phyloP scores from a whole-genome alignment of 768 basidiomycete species.

The Panaeolus papilionaceus region DNA sequence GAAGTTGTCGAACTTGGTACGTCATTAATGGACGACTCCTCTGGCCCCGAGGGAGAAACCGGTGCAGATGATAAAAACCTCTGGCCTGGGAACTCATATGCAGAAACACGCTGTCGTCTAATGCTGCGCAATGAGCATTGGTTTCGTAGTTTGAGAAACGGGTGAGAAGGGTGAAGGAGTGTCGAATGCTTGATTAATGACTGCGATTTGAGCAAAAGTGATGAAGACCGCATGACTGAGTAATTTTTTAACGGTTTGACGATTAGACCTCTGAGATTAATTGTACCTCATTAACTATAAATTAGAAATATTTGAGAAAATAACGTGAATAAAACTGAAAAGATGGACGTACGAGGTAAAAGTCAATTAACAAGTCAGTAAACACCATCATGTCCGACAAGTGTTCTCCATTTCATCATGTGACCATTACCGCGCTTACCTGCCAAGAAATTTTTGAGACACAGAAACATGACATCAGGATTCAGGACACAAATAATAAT shows the following conservation, averaged over 20 bases:
- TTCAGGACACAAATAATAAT: slow-evolving; percentile 10
- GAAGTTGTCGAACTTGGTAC: slow-evolving; percentile 20
- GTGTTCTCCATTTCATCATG: neutral
- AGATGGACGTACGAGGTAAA: slow-evolving; percentile 8
- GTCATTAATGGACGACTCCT: slow-evolving; percentile 17
- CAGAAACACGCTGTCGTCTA: slow-evolving; percentile 13
- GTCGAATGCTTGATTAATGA: slow-evolving; percentile 42
- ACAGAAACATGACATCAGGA: neutral
- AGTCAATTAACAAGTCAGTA: neutral
- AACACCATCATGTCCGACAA: neutral
- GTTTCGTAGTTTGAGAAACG: slow-evolving; percentile 24
- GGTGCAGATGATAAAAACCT: slow-evolving; percentile 24
- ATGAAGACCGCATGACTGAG: slow-evolving; percentile 45
- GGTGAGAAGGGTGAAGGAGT: slow-evolving; percentile 24
- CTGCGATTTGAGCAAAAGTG: slow-evolving; percentile 43
- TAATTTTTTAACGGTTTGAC: neutral
- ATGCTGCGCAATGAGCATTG: slow-evolving; percentile 24
- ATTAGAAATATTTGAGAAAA: neutral
- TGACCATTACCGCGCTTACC: neutral
- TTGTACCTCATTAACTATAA: neutral
- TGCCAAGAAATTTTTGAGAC: slow-evolving; percentile 6
- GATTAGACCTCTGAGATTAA: neutral
- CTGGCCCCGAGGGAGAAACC: slow-evolving; percentile 25
- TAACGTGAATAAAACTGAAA: neutral
- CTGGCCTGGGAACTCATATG: slow-evolving; percentile 19